Evolutionary conservation across 2,329 filamentous ascomycete species (phyloP), one percentile per base, ranked within the genome.

Genomic region (Cucurbitaria berberidis): DNA sequence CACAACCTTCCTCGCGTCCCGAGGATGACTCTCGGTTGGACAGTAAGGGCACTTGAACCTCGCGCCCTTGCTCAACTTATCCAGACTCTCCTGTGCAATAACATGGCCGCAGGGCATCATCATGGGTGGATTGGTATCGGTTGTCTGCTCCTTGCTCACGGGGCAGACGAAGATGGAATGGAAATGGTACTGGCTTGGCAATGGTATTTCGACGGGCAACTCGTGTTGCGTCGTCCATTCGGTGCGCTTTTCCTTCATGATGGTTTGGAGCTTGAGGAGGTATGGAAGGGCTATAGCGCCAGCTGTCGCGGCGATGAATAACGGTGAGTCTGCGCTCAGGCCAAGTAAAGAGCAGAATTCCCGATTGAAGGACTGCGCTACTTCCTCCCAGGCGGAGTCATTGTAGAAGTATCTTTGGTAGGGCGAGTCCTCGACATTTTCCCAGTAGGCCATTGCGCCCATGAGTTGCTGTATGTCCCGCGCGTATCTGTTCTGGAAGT

Each of bases 111-210:
- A 99, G 0, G 91, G 90, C 70, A 99, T 87, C 85, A 97, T 95
- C 89, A 98, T 96, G 1, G 95, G 92, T 10, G 95, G 95, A 73
- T 99, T 99, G 21, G 83, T 78, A 68, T 96, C 92, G 0, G 93
- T 99, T 0, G 90, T 92, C 75, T 99, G 95, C 72, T 97, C 95
- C 74, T 98, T 98, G 67, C 89, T 93, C 5, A 99, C 95, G 0
- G 95, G 95, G 70, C 95, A 99, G 36, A 99, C 95, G 72, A 99
- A 99, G 70, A 99, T 97, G 50, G 90, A 90, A 75, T 99, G 95
- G 79, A 96, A 99, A 46, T 84, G 80, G 69, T 87, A 89, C 5
- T 81, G 80, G 2, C 82, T 82, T 2, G 86, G 86, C 3, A 89
- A 77, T 0, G 86, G 84, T 15, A 87, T 87, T 74, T 89, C 86